Evolutionary conservation across 202 grass and related monocot genomes (phyloP), one percentile per base, ranked within the genome.

Genomic region (Panicum virgatum): DNA sequence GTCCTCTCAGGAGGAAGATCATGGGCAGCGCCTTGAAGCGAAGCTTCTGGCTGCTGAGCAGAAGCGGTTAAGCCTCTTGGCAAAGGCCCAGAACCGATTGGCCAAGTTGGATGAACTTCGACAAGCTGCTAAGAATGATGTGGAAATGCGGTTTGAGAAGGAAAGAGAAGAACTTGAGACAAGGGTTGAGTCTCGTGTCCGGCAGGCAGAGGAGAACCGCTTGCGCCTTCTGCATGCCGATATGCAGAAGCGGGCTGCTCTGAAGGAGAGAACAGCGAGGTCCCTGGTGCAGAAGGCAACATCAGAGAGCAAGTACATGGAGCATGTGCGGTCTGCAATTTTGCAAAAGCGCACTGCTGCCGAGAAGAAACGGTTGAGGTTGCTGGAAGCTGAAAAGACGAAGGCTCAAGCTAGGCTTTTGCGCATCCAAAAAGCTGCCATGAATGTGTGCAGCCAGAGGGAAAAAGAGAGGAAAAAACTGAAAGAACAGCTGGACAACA

Each of bases 1-100:
- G 96, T 99, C 96, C 4, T 96, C 96, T 76, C 93, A 99, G 77
- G 96, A 96, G 78, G 96, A 99, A 36, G 93, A 99, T 90, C 91
- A 93, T 10, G 87, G 87, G 16, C 93, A 94, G 82, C 79, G 91
- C 37, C 90, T 99, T 62, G 90, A 99, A 77, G 93, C 93, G 1
- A 99, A 82, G 66, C 96, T 99, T 93, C 65, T 85, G 80, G 96
- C 96, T 64, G 96, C 96, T 54, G 96, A 99, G 72, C 91, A 94
- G 72, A 99, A 99, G 83, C 96, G 96, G 76, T 57, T 96, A 83
- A 92, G 85, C 80, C 86, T 99, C 72, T 50, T 99, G 85, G 85
- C 87, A 2, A 96, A 99, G 77, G 93, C 89, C 11, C 93, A 90
- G 44, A 90, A 89, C 53, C 89, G 87, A 56, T 53, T 99, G 13